Percentiles rank a stretch among this genome's conserved stretches.
These are phyloP conservation scores for Eucalyptus fibrosa DNA, from an alignment of 345 rosid genomes.

Conservation along the genomic window DNA sequence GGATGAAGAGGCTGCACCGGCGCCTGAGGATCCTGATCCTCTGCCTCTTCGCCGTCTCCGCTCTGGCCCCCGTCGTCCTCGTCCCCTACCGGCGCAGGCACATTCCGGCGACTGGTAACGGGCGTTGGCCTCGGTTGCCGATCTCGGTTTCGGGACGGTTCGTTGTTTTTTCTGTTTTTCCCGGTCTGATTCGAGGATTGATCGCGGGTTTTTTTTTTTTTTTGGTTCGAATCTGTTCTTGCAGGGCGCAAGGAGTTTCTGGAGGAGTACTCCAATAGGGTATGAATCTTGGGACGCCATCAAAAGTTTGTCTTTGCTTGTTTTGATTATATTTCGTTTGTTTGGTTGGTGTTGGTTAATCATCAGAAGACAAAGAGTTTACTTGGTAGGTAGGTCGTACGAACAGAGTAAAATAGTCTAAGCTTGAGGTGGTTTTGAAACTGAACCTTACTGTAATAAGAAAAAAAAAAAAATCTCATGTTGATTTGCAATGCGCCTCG, in stretches of 20 bases:
- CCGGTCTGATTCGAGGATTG: not conserved
- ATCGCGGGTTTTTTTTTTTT: not conserved
- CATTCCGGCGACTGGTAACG: conserved; percentile 41
- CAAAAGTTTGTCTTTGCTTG: not conserved
- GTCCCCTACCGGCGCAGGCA: conserved; percentile 39
- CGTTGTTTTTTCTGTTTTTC: not conserved
- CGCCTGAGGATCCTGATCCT: conserved; percentile 84
- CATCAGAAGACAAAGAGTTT: not conserved
- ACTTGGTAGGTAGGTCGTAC: not conserved
- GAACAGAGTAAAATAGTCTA: not conserved
- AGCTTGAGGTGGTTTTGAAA: not conserved
- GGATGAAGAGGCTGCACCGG: conserved; percentile 61
- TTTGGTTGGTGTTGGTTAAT: not conserved
- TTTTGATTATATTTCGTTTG: not conserved
- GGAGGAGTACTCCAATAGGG: conserved; percentile 50
- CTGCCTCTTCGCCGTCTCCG: conserved; percentile 55
- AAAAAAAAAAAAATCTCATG: not conserved
- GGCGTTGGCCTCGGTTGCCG: not conserved
- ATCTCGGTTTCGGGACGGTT: not conserved
- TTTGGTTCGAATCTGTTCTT: conserved; percentile 1
- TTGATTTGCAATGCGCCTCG: not conserved
- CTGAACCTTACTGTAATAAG: not conserved
- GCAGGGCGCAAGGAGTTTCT: conserved; percentile 54
- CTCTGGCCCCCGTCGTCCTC: conserved; percentile 60
- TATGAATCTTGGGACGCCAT: conserved; percentile 16